Conservation (phyloP, 441 rosid genomes). For the Manihot esculenta region DNA sequence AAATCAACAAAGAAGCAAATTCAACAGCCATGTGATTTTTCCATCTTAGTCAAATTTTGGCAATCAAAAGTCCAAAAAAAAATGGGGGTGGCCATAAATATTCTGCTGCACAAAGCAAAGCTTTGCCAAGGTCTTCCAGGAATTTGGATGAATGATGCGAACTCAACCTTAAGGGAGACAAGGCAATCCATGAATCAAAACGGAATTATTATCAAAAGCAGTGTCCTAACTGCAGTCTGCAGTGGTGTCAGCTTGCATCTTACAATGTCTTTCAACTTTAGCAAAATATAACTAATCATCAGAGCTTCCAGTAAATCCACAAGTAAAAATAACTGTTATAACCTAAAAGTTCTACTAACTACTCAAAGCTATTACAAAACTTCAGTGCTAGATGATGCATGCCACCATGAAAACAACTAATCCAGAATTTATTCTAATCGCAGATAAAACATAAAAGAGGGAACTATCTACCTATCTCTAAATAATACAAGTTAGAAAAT, state of each 20-base stretch:
- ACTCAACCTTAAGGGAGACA: not conserved
- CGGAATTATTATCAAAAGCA: not conserved
- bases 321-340: not conserved
- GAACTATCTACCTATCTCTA: not conserved
- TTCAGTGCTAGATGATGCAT: not conserved
- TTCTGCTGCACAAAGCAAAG: not conserved
- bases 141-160: not conserved
- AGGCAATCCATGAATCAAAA: not conserved
- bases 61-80: not conserved
- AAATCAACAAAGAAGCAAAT: not conserved
- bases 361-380: not conserved
- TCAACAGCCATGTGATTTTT: not conserved
- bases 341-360: not conserved
- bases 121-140: not conserved
- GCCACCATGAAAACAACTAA: not conserved
- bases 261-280: not conserved
- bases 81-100: not conserved
- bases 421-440: not conserved
- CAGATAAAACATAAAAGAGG: not conserved
- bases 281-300: not conserved
- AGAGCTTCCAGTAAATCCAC: not conserved
- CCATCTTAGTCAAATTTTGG: not conserved
- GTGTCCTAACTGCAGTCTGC: not conserved
- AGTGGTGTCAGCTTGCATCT: not conserved
- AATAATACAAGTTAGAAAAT: not conserved